Percentiles rank a stretch among this genome's conserved stretches.
phyloP scores from a whole-genome alignment of 169 alveolate genomes.

The Cytauxzoon felis region DNA sequence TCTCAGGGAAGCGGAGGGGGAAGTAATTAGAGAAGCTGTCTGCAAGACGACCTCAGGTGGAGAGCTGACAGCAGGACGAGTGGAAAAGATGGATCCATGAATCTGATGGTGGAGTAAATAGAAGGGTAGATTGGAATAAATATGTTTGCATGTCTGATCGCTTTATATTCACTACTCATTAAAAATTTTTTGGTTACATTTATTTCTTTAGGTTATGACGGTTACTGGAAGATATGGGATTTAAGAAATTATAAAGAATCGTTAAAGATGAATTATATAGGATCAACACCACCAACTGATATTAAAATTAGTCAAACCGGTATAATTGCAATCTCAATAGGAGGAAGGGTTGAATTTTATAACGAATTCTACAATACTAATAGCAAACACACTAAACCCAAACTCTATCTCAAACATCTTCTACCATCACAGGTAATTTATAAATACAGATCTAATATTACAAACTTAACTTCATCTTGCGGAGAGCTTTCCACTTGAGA shows the following conservation, averaged over 20 bases:
- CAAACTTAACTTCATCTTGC: no score
- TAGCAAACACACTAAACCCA: conserved; percentile 48
- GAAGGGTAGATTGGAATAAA: no score
- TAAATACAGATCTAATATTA: no score
- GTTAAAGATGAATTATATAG: conserved; percentile 11
- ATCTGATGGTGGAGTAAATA: no score
- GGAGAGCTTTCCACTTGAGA: no score
- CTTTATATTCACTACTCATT: no score
- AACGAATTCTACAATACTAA: conserved; percentile 30
- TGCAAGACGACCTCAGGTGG: no score
- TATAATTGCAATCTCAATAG: conserved; percentile 39
- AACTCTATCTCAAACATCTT: conserved; percentile 65
- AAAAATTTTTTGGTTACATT: background rate
- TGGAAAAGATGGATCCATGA: no score
- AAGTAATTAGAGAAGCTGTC: no score
- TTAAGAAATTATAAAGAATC: conserved; percentile 78
- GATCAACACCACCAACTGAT: conserved; percentile 51
- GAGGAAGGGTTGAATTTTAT: conserved; percentile 55
- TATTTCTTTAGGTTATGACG: conserved; percentile 52
- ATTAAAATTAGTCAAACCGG: conserved; percentile 54
- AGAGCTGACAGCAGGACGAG: no score
- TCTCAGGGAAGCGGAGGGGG: no score
- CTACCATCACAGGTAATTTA: conserved; percentile 46
- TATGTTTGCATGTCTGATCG: no score
- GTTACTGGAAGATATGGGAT: conserved; percentile 91